Evolutionary conservation across 2,329 filamentous ascomycete species (phyloP), one percentile per base, ranked within the genome.

Genomic region (Chalara sp.): DNA sequence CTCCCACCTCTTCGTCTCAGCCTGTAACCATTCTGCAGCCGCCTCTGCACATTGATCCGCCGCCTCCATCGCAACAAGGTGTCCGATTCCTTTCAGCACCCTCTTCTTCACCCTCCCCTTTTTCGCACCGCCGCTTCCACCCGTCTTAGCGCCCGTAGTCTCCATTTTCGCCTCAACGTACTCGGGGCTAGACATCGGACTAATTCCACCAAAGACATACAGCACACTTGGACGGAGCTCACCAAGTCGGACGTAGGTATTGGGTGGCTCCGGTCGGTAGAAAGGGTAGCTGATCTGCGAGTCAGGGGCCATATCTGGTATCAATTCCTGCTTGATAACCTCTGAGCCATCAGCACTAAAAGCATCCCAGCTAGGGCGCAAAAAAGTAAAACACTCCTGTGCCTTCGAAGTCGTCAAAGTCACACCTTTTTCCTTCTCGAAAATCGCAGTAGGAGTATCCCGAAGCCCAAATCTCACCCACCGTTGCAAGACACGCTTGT

Each of bases 11-110:
- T 46, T 6, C 31, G 37, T 21, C 32, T 46, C 44, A 3, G 8
- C 3, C 7, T 32, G 12, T 11, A 46, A 46, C 44, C 44, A 46
- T 7, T 12, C 21, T 30, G 31, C 44, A 12, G 44, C 44, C 21
- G 32, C 30, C 7, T 46, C 44, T 33, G 89, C 90, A 55, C 84
- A 86, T 61, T 80, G 74, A 4, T 62, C 71, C 0, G 87, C 86
- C 40, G 79, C 78, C 68, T 96, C 90, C 80, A 96, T 87, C 0
- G 91, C 86, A 31, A 96, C 80, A 40, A 96, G 68, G 67, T 96
- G 91, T 0, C 91, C 89, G 5, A 76, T 74, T 0, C 76, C 77
- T 31, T 84, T 69, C 6, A 93, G 68, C 13, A 80, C 72, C 5
- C 87, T 76, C 56, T 83, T 75, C 51, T 73, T 75, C 4, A 96